Base-by-base conservation (phyloP, 1,284 basidiomycete genomes). In the Cutaneotrichosporon sp. region DNA sequence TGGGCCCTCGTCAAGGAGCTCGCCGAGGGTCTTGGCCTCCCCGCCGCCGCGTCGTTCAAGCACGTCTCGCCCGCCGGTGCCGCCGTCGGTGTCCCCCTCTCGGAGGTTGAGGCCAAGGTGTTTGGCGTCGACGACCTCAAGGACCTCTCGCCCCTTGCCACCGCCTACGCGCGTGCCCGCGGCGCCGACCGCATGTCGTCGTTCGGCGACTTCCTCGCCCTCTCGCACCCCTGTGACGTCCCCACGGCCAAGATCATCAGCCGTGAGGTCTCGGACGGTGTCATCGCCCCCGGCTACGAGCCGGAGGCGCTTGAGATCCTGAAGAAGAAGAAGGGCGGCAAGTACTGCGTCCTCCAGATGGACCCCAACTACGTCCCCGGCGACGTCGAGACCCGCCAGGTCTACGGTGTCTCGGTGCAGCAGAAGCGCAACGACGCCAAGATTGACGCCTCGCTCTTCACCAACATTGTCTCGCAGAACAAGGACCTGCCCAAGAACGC, bases 141-240 rank as follows among this genome's bases (percentile, higher is more conserved):
- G 74, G 84, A 89, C 49, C 83, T 99, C 49, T 94, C 93, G 1
- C 88, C 90, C 13, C 84, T 99, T 53, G 95, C 95, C 25, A 86
- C 87, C 60, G 97, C 97, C 1, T 99, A 99, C 74, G 95, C 95
- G 43, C 89, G 97, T 63, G 97, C 95, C 59, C 88, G 97, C 76
- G 95, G 91, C 67, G 97, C 95, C 20, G 97, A 99, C 80, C 89
- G 95, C 59, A 99, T 99, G 95, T 97, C 94, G 2, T 97, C 93
- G 6, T 99, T 99, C 76, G 95, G 95, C 25, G 97, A 99, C 82
- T 97, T 99, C 79, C 95, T 99, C 73, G 95, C 93, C 1, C 85
- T 99, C 14, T 97, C 93, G 25, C 89, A 91, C 58, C 87, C 87
- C 36, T 97, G 94, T 80, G 97, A 99, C 79, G 84, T 92, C 36